These are phyloP conservation scores for Penicillium sp. DNA, from an alignment of 2,329 filamentous ascomycete genomes.

Conservation along the genomic window DNA sequence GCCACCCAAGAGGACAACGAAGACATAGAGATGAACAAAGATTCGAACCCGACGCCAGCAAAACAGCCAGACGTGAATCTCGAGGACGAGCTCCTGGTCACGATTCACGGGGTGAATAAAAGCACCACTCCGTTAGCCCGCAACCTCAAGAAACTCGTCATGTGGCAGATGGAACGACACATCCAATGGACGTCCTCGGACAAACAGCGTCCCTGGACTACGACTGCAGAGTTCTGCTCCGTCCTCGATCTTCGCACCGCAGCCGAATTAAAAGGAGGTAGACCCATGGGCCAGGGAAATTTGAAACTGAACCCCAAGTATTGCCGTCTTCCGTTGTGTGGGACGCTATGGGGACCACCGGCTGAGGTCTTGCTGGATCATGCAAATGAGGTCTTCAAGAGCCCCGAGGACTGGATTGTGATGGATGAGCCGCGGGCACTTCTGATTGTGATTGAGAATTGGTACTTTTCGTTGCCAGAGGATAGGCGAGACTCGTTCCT, in stretches of 20 bases:
- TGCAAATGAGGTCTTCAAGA: not conserved
- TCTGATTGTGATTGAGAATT: conserved; percentile 1
- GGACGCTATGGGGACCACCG: not conserved
- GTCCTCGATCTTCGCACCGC: not conserved
- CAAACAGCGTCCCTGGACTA: not conserved
- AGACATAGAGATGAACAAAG: too few relatives aligned
- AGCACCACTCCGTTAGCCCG: too few relatives aligned
- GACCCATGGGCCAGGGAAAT: not conserved
- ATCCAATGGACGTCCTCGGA: not conserved
- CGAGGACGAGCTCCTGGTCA: too few relatives aligned
- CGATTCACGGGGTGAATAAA: too few relatives aligned
- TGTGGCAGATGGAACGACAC: conserved; percentile 4
- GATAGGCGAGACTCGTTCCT: not conserved
- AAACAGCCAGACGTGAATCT: too few relatives aligned
- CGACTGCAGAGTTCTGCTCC: not conserved
- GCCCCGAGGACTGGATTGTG: conserved; percentile 1
- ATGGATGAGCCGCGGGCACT: not conserved
- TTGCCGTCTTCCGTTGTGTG: not conserved
- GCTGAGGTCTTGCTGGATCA: not conserved
- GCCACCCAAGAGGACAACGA: too few relatives aligned
- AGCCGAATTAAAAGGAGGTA: not conserved
- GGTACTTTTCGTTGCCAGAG: not conserved
- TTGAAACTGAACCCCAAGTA: not conserved
- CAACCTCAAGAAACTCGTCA: not conserved
- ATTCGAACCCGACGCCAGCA: too few relatives aligned